Percentiles rank a stretch among this genome's conserved stretches.
Conservation (phyloP, 2,329 filamentous ascomycete genomes). For the Penicillium paneum region DNA sequence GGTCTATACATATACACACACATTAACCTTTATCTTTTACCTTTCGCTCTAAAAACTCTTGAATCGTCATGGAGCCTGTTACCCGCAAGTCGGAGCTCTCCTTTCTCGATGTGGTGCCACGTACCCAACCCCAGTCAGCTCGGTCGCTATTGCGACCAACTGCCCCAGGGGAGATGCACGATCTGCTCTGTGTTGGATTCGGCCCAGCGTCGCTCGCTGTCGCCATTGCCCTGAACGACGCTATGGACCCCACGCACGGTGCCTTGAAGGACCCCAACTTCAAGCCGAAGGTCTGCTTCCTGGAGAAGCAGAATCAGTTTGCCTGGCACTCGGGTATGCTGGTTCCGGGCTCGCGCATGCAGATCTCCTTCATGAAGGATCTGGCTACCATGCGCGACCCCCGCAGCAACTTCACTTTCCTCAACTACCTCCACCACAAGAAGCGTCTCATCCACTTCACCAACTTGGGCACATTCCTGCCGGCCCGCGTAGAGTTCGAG, state of each 20-base stretch:
- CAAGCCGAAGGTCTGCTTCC: slow-evolving; percentile 72
- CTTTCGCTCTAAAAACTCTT: not conserved
- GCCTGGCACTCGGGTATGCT: slow-evolving; percentile 97
- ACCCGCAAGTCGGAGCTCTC: slow-evolving; percentile 26
- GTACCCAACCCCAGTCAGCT: slow-evolving; percentile 17
- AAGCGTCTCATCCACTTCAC: slow-evolving; percentile 83
- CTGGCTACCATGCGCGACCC: slow-evolving; percentile 86
- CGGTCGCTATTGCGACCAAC: slow-evolving; percentile 52
- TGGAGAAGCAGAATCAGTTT: slow-evolving; percentile 81
- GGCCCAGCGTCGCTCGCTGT: slow-evolving; percentile 87
- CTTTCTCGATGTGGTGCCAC: slow-evolving; percentile 25
- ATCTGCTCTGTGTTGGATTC: slow-evolving; percentile 88
- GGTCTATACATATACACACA: not conserved
- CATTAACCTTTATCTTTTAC: not conserved
- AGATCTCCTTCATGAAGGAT: slow-evolving; percentile 97
- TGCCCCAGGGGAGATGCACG: slow-evolving; percentile 64
- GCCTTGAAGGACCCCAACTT: slow-evolving; percentile 31
- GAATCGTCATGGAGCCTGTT: slow-evolving; percentile 18
- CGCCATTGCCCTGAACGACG: slow-evolving; percentile 82
- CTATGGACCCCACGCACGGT: slow-evolving; percentile 51
- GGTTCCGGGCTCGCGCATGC: slow-evolving; percentile 89
- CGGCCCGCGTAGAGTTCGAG: slow-evolving; percentile 83
- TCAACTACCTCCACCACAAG: slow-evolving; percentile 86
- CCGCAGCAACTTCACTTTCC: slow-evolving; percentile 85
- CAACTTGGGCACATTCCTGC: slow-evolving; percentile 85